phyloP scores from a whole-genome alignment of 192 early-diverging fungal genomes.

The Chytriomyces confervae region DNA sequence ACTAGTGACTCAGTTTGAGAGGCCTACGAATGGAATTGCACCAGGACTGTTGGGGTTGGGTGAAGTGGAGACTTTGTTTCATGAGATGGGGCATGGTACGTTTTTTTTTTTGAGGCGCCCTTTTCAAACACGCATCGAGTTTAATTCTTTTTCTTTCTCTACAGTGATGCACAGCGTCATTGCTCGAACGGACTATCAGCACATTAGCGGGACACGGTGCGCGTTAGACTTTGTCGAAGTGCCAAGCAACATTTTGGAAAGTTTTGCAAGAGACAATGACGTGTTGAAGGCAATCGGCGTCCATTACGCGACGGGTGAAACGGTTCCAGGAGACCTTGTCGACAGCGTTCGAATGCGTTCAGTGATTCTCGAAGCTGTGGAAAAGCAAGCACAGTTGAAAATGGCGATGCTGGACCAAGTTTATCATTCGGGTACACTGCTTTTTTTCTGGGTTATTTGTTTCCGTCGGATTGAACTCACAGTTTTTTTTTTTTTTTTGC shows the following conservation, averaged over 20 bases:
- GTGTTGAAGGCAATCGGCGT: conserved; percentile 77
- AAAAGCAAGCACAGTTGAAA: conserved; percentile 85
- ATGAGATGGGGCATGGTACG: conserved; percentile 94
- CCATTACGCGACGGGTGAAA: conserved; percentile 73
- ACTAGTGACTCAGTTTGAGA: conserved; percentile 51
- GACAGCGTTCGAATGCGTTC: conserved; percentile 42
- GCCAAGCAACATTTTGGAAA: conserved; percentile 95
- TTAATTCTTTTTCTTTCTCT: neutral
- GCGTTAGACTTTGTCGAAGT: conserved; percentile 97
- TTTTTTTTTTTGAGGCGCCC: conserved; percentile 73
- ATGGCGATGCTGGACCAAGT: conserved; percentile 92
- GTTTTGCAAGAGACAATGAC: conserved; percentile 77
- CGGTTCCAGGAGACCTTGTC: conserved; percentile 53
- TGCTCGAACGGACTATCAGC: conserved; percentile 92
- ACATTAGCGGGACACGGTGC: conserved; percentile 94
- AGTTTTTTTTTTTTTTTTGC: neutral
- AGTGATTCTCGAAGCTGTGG: conserved; percentile 70
- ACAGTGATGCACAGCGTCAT: conserved; percentile 70
- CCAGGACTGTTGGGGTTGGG: conserved; percentile 74
- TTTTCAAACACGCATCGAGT: neutral
- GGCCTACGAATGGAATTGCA: conserved; percentile 26
- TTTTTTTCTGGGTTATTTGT: neutral
- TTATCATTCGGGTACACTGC: conserved; percentile 64
- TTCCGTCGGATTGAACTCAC: neutral
- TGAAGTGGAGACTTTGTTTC: conserved; percentile 96